Evolutionary conservation across 768 basidiomycete genomes (phyloP).

Genomic region (Mycena filopes): DNA sequence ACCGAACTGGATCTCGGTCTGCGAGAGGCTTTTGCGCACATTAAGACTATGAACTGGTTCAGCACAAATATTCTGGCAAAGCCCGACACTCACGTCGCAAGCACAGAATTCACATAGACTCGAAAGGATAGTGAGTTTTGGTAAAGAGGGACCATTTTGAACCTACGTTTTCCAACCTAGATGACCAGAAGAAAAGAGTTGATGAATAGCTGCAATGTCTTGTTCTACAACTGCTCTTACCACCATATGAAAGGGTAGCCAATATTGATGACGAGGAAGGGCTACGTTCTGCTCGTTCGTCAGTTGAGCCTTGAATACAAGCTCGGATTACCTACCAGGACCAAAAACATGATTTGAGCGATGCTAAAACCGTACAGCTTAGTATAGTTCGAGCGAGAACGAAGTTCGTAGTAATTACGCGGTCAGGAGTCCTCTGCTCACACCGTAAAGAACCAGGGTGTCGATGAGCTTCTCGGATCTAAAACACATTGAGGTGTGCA

Average conservation of each 20-base stretch:
- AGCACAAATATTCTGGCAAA: neutral
- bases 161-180: slow-evolving; percentile 14
- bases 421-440: slow-evolving; percentile 24
- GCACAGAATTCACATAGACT: slow-evolving; percentile 27
- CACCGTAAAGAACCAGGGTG: slow-evolving; percentile 24
- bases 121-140: neutral
- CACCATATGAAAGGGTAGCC: slow-evolving; percentile 20
- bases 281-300: slow-evolving; percentile 8
- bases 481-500: neutral
- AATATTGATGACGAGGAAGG: slow-evolving; percentile 14
- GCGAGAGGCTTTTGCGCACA: slow-evolving; percentile 19
- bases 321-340: neutral
- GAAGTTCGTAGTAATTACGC: slow-evolving; percentile 12
- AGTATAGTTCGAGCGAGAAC: neutral
- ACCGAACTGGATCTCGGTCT: slow-evolving; percentile 15
- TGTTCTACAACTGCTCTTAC: no score
- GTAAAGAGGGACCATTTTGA: neutral
- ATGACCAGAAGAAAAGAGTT: no score
- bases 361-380: slow-evolving; percentile 2
- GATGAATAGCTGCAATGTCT: no score
- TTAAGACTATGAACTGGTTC: slow-evolving; percentile 13
- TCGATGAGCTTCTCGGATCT: slow-evolving; percentile 26
- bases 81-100: slow-evolving; percentile 16
- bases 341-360: slow-evolving; percentile 26
- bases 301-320: neutral